Evolutionary conservation across 148 eudicot species (phyloP).

Genomic region (Vaccinium myrtillus): DNA sequence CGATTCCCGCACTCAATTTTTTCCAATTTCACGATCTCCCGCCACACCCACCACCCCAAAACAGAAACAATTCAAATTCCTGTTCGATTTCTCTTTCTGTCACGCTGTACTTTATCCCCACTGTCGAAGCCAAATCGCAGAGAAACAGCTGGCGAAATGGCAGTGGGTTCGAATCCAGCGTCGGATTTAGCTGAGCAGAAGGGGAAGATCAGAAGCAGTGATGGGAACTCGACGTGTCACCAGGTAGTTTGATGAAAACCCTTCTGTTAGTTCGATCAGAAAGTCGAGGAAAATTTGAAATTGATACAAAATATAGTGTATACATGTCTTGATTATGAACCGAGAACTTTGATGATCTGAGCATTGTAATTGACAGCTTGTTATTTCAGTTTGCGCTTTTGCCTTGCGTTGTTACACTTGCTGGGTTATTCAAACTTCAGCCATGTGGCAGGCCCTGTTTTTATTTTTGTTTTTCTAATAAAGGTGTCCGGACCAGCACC

Average conservation of each 20-base stretch:
- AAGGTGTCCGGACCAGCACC: too few species aligned
- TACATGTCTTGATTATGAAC: not conserved
- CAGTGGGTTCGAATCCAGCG: conserved; percentile 14
- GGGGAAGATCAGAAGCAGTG: conserved; percentile 3
- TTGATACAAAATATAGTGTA: not conserved
- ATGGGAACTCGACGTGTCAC: conserved; percentile 49
- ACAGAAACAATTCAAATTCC: not conserved
- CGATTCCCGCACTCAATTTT: not conserved
- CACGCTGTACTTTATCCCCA: too few species aligned
- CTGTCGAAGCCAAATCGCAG: not conserved
- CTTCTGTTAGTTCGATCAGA: not conserved
- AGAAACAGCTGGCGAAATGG: conserved; percentile 9
- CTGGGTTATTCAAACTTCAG: not conserved
- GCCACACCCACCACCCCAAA: not conserved
- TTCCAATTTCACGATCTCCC: conserved; percentile 16
- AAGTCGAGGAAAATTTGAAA: not conserved
- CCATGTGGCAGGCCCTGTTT: too few species aligned
- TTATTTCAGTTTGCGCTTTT: not conserved
- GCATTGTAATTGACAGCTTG: not conserved
- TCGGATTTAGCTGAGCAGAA: not conserved
- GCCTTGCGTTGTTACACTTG: not conserved
- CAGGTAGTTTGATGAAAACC: conserved; percentile 49
- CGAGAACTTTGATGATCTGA: not conserved
- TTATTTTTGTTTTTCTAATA: too few species aligned
- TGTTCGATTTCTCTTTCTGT: not conserved